Base-by-base conservation (phyloP, 2,329 filamentous ascomycete genomes). In the Didymosphaeria variabile region DNA sequence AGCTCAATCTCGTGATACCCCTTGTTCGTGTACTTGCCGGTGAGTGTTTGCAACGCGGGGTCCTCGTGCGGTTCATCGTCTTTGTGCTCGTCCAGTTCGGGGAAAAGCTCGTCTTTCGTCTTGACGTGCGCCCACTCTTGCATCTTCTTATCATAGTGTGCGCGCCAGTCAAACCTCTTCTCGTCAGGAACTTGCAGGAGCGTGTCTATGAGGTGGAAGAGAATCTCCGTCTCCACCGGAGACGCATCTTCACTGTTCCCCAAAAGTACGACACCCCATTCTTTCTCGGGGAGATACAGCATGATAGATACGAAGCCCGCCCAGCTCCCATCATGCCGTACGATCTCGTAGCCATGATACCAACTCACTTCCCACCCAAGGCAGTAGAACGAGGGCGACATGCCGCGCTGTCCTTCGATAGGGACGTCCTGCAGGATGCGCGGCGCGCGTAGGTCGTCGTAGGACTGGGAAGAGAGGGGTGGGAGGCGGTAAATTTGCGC, bases 371-470 rank as follows among this genome's bases (percentile, higher is more conserved):
- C 29, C 54, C 52, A 60, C 3, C 63, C 63, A 5, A 63, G 38
- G 8, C 53, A 57, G 46, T 65, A 65, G 26, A 60, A 54, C 6
- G 21, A 26, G 9, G 53, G 57, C 6, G 26, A 29, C 26, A 29
- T 29, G 26, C 26, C 26, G 26, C 26, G 6, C 26, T 29, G 34
- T 8, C 34, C 40, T n/a, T 19, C 40, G 40, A 4, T n/a, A 19
- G 40, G 19, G 12, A 9, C 8, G 40, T 19, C 17, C 10, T 40
- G 17, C 15, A 42, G 26, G 23, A 54, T 64, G 9, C 69, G 65
- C 3, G 68, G 65, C 15, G 46, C 66, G 12, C 58, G 8, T 19
- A 73, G 60, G 12, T 66, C 62, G 19, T 65, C 51, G 32, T 72
- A 65, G 7, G 57, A 54, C 13, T n/a, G 34, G 38, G 55, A 46